Conservation (phyloP, 768 basidiomycete species). For the Suillus alpinus region DNA sequence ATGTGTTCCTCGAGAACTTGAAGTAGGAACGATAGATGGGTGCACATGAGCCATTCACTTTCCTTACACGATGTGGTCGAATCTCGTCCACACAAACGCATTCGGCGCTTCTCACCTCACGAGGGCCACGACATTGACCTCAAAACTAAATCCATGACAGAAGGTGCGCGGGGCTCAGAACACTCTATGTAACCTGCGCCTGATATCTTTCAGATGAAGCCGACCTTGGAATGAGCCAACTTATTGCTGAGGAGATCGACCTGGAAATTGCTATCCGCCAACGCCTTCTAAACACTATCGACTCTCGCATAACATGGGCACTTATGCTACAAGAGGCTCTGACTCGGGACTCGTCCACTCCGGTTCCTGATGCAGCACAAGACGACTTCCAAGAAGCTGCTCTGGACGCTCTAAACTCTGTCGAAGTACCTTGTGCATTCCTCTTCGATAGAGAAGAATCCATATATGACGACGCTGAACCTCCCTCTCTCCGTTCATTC, state of each 20-base stretch:
- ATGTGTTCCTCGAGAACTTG: background rate
- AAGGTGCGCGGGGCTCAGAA: constrained; percentile 15
- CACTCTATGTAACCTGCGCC: background rate
- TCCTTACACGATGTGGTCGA: constrained; percentile 13
- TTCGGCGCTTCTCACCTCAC: constrained; percentile 7
- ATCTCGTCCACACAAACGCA: constrained; percentile 9
- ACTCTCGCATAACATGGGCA: constrained; percentile 47
- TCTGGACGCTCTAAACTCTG: constrained; percentile 39
- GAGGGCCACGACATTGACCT: constrained; percentile 12
- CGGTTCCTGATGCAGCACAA: constrained; percentile 7
- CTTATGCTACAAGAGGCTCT: constrained; percentile 38
- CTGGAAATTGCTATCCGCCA: constrained; percentile 42
- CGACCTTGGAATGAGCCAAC: constrained; percentile 12
- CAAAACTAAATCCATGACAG: constrained; percentile 9
- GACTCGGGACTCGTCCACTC: constrained; percentile 14
- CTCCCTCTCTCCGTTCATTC: constrained; percentile 20
- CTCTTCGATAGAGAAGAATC: constrained; percentile 33
- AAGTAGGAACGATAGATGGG: constrained; percentile 15
- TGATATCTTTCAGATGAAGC: constrained; percentile 12
- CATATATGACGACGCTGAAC: constrained; percentile 8
- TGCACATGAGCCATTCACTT: constrained; percentile 22
- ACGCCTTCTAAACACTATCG: constrained; percentile 38
- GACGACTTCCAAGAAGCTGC: constrained; percentile 40
- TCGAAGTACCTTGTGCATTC: constrained; percentile 37
- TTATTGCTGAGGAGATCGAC: constrained; percentile 37